phyloP scores from a whole-genome alignment of 2,329 filamentous ascomycete genomes.

The Fusarium camptoceras region DNA sequence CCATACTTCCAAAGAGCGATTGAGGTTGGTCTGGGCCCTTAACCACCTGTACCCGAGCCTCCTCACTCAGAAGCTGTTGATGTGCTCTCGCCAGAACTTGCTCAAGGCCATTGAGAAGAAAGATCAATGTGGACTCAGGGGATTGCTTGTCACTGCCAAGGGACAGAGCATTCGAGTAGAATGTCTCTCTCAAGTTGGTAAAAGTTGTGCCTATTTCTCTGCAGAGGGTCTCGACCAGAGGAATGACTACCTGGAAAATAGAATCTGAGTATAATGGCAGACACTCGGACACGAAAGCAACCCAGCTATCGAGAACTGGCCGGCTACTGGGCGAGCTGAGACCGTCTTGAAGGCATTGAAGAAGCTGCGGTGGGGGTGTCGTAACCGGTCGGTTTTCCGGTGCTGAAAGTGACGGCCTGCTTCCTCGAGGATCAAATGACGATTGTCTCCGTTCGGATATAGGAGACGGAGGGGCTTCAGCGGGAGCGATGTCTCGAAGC shows the following conservation, averaged over 20 bases:
- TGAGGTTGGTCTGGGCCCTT: slow-evolving; percentile 88
- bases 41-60: slow-evolving; percentile 72
- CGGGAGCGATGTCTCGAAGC: slow-evolving; percentile 62
- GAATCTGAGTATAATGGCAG: slow-evolving; percentile 85
- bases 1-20: slow-evolving; percentile 94
- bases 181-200: slow-evolving; percentile 73
- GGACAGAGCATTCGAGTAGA: slow-evolving; percentile 55
- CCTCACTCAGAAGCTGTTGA: slow-evolving; percentile 81
- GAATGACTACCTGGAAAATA: slow-evolving; percentile 91
- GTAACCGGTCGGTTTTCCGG: slow-evolving; percentile 44
- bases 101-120: slow-evolving; percentile 92
- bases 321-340: slow-evolving; percentile 80
- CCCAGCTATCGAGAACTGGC: slow-evolving; percentile 89
- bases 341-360: slow-evolving; percentile 86
- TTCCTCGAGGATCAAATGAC: slow-evolving; percentile 56
- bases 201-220: slow-evolving; percentile 80
- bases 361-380: slow-evolving; percentile 75
- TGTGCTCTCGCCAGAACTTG: slow-evolving; percentile 90
- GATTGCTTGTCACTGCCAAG: slow-evolving; percentile 43
- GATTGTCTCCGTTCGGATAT: slow-evolving; percentile 60
- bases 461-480: slow-evolving; percentile 58
- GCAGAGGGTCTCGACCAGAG: slow-evolving; percentile 90
- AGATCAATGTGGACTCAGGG: slow-evolving; percentile 80
- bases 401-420: slow-evolving; percentile 54
- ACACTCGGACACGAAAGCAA: slow-evolving; percentile 84